Percentiles rank a stretch among this genome's conserved stretches.
Conservation (phyloP, 2,329 filamentous ascomycete species). For the Leptoxyphium fumago region DNA sequence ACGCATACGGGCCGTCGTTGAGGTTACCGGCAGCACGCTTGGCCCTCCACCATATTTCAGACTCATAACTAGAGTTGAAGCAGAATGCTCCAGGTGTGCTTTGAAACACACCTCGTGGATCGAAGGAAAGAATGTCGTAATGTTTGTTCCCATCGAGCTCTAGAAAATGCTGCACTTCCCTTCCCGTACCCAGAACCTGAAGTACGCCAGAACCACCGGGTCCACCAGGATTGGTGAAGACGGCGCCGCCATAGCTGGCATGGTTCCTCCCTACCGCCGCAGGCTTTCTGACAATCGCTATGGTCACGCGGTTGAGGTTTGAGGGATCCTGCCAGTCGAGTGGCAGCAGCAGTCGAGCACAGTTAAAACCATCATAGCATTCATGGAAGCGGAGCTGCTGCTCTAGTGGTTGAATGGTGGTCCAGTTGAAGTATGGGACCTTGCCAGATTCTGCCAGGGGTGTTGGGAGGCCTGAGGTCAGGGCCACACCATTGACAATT, state of each 20-base stretch:
- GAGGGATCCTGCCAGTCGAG: constrained; percentile 22
- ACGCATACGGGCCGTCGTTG: neutral
- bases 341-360: constrained; percentile 35
- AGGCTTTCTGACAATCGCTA: constrained; percentile 34
- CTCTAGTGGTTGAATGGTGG: neutral
- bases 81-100: constrained; percentile 23
- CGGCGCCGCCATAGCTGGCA: constrained; percentile 25
- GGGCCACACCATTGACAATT: neutral
- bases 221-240: constrained; percentile 31
- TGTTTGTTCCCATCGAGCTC: constrained; percentile 19
- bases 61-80: constrained; percentile 13
- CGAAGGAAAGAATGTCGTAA: constrained; percentile 31
- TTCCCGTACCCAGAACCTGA: neutral
- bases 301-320: constrained; percentile 12
- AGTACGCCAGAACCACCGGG: constrained; percentile 27
- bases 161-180: constrained; percentile 1
- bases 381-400: constrained; percentile 6
- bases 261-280: constrained; percentile 28
- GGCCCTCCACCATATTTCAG: constrained; percentile 22
- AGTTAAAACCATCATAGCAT: constrained; percentile 34
- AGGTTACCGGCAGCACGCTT: constrained; percentile 7
- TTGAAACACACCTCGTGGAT: constrained; percentile 27
- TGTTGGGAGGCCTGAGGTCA: neutral
- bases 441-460: neutral
- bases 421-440: constrained; percentile 6